phyloP scores from a whole-genome alignment of 2,329 filamentous ascomycete species.

The Fusarium concolor region DNA sequence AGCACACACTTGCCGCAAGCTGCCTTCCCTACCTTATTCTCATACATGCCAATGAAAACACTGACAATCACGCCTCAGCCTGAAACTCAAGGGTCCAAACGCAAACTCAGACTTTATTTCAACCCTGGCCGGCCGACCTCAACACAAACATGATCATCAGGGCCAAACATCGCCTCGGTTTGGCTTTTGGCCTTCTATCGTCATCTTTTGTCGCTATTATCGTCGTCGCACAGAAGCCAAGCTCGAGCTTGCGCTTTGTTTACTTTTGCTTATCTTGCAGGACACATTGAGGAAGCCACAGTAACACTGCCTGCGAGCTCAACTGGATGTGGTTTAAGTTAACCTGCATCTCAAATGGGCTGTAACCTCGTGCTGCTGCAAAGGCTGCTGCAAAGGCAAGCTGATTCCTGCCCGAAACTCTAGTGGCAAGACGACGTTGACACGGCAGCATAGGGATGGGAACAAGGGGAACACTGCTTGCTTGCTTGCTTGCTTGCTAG shows the following conservation, averaged over 20 bases:
- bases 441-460: constrained; percentile 10
- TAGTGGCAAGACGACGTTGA: constrained; percentile 1
- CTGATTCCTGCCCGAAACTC: constrained; percentile 10
- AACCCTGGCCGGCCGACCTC: background rate
- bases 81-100: constrained; percentile 39
- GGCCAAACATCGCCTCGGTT: background rate
- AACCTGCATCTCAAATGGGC: constrained; percentile 19
- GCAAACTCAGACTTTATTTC: constrained; percentile 24
- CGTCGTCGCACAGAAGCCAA: background rate
- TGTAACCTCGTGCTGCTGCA: constrained; percentile 9
- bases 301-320: constrained; percentile 18
- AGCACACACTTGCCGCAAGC: background rate
- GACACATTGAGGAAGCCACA: constrained; percentile 21
- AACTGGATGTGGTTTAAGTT: constrained; percentile 14
- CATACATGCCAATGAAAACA: too few species aligned
- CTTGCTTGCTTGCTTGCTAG: background rate
- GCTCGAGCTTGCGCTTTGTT: constrained; percentile 15
- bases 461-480: constrained; percentile 14
- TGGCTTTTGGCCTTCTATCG: background rate
- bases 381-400: constrained; percentile 12
- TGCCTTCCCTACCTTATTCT: too few species aligned
- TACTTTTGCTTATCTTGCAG: constrained; percentile 8
- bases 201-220: constrained; percentile 4
- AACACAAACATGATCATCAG: constrained; percentile 17
- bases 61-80: constrained; percentile 17